Base-by-base conservation (phyloP, 768 basidiomycete genomes). In the Lactarius indigo region DNA sequence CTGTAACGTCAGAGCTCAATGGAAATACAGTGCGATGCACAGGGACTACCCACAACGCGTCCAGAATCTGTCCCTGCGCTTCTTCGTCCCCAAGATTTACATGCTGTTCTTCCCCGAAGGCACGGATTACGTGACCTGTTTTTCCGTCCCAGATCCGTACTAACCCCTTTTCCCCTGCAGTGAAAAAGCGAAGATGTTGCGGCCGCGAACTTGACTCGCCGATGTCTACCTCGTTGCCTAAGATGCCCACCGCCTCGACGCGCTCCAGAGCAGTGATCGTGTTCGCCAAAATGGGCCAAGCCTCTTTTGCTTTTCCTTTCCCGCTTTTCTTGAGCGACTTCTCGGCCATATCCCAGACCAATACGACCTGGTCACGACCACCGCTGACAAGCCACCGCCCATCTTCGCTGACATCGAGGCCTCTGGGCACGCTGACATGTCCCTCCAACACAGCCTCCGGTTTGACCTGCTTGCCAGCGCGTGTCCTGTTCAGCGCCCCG, bases 391-490 rank as follows among this genome's bases (percentile, higher is more conserved):
- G 83, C 89, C 91, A 96, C 73, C 87, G 86, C 15, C 96, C 96
- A 74, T 98, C 95, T 8, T 76, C 74, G 5, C 91, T 90, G 28
- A 95, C 85, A 72, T 91, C 94, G 44, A 98, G 81, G 8, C 94
- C 95, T 64, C 97, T 82, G 12, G 96, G 95, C 42, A 98, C 96
- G 42, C 92, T 95, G 50, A 92, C 91, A 76, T 99, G 97, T 0
- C 96, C 97, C 72, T 98, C 96, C 20, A 99, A 80, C n/a, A 96
- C 82, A 13, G 87, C 87, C 65, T 89, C 79, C 54, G 93, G 86
- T 75, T 89, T 86, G 63, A 85, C 80, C 20, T 80, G 78, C 42
- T 83, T 82, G 59, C 82, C 80, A 20, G 83, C 80, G 20, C 84
- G 84, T 35, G 87, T n/a, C 83, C 20, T 83, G 79, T n/a, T 80